phyloP scores from a whole-genome alignment of 2,329 filamentous ascomycete species.

The Apiospora aurea region DNA sequence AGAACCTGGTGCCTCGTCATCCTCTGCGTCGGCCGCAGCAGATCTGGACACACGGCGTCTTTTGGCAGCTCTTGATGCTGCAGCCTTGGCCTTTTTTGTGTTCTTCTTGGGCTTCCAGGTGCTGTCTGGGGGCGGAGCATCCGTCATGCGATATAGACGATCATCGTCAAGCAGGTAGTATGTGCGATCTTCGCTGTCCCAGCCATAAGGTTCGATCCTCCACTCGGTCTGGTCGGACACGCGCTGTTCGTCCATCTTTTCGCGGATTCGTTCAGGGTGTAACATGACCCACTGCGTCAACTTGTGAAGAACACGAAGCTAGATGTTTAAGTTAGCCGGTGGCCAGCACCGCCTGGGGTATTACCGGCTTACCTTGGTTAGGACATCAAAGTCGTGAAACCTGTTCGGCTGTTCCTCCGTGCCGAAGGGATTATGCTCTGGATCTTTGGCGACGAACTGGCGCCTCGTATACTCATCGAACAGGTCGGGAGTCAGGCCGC shows the following conservation, averaged over 20 bases:
- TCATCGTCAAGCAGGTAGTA: constrained; percentile 96
- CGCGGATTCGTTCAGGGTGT: constrained; percentile 85
- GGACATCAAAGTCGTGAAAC: constrained; percentile 83
- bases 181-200: constrained; percentile 84
- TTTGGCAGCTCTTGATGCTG: constrained; percentile 70
- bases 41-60: constrained; percentile 65
- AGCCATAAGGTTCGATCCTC: constrained; percentile 84
- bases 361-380: constrained; percentile 70
- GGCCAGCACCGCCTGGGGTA: not conserved
- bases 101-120: constrained; percentile 68
- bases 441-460: constrained; percentile 84
- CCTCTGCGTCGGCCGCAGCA: constrained; percentile 48
- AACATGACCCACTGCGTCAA: constrained; percentile 89
- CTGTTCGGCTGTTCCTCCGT: constrained; percentile 73
- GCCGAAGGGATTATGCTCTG: constrained; percentile 84
- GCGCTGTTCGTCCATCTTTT: constrained; percentile 82
- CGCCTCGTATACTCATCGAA: constrained; percentile 94
- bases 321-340: constrained; percentile 25
- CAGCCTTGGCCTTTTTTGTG: constrained; percentile 69
- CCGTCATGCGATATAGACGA: constrained; percentile 86
- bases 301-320: constrained; percentile 83
- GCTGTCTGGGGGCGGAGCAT: constrained; percentile 69
- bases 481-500: constrained; percentile 83
- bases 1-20: constrained; percentile 44
- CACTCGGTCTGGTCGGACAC: constrained; percentile 83